Evolutionary conservation across 345 rosid genomes (phyloP).

Genomic region (Zanthoxylum bungeanum): DNA sequence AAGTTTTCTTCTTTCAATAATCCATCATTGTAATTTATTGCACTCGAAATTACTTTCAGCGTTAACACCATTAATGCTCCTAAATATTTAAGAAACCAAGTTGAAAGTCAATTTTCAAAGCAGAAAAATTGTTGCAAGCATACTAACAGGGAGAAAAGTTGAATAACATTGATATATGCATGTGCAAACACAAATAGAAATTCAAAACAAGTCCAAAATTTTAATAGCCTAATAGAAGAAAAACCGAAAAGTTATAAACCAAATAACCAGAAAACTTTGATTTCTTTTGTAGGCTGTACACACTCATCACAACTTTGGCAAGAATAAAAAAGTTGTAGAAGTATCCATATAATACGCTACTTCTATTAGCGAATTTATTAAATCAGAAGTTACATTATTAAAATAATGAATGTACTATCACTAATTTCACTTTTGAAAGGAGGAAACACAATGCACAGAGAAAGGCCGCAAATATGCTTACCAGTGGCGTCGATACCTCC

Average conservation of each 20-base stretch:
- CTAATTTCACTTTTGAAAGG: neutral
- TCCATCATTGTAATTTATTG: slow-evolving; percentile 90
- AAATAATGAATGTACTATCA: neutral
- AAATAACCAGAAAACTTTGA: neutral
- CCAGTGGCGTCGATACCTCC: slow-evolving; percentile 97
- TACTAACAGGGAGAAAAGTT: neutral
- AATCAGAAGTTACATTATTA: neutral
- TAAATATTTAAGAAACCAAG: slow-evolving; percentile 18
- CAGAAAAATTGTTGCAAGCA: neutral
- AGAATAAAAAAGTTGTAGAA: neutral
- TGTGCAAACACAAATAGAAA: neutral
- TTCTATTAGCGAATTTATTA: neutral
- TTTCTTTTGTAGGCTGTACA: neutral
- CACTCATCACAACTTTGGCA: too few species aligned
- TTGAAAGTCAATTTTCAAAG: slow-evolving; percentile 1
- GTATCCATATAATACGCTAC: neutral
- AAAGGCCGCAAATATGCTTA: slow-evolving; percentile 28
- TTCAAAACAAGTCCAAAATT: neutral
- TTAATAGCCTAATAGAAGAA: neutral
- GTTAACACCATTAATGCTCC: slow-evolving; percentile 98
- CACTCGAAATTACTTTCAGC: slow-evolving; percentile 87
- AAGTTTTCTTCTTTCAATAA: slow-evolving; percentile 72
- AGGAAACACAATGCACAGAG: neutral
- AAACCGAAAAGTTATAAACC: neutral
- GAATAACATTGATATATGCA: neutral